Evolutionary conservation across 371 early-diverging fungal species (phyloP), one percentile per base, ranked within the genome.

Genomic region (Rhizomucor miehei): DNA sequence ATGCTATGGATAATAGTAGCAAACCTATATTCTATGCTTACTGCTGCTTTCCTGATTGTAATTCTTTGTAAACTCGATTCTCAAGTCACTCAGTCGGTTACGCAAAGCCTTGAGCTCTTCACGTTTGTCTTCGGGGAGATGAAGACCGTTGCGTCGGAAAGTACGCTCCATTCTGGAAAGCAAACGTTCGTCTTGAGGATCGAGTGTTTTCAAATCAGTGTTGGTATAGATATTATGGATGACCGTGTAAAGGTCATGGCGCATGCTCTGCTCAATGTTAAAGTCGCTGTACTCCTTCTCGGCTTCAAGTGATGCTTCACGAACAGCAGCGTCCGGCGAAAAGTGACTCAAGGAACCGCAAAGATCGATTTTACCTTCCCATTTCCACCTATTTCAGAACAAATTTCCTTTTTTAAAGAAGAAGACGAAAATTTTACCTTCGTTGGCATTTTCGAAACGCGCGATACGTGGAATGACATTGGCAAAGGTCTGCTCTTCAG

Each of bases 251-350:
- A 92, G 69, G 56, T 92, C 91, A 51, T 82, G 82, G 47, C 90
- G 86, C 92, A 92, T 92, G 47, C 61, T 60, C 21, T 77, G 77
- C 52, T 91, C 90, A 59, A 92, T 89, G 48, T 75, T 78, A 60
- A 87, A 89, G 25, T 83, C 87, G 53, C 82, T 79, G 49, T 85
- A 78, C 48, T 71, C 70, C 46, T 79, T 80, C 52, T 85, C 83
- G 19, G 86, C 87, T 10, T 60, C 85, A 36, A 80, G 71, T 38
- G 86, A 80, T 16, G 88, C 91, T 34, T 91, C 89, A 50, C 91
- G 80, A 12, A 90, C 66, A 34, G 61, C 83, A 56, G 79, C 82
- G 62, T 87, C 81, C 47, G 89, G 73, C 49, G 82, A 82, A 16
- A 88, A 74, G 56, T 89, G 79, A 57, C 85, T 84, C 25, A 86